phyloP scores from a whole-genome alignment of 1,139 yeast genomes.

The Kodamaea plutei region DNA sequence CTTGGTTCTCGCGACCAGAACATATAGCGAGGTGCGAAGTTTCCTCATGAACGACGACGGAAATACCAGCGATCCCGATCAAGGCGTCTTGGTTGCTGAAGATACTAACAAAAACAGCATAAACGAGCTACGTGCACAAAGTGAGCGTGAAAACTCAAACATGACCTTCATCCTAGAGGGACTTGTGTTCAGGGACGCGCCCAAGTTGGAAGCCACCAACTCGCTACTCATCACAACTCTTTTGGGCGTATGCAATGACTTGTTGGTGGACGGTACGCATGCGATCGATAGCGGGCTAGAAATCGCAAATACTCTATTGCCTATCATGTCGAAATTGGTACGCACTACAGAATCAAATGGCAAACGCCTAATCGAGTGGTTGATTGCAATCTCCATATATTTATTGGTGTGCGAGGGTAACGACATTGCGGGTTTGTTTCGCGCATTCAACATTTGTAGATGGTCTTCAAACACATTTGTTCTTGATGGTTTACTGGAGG shows the following conservation, averaged over 20 bases:
- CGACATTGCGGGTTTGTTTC: conserved; percentile 3
- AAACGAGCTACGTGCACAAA: too few relatives aligned
- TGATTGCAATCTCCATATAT: conserved; percentile 2
- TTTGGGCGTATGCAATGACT: conserved; percentile 11
- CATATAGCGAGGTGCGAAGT: conserved; percentile 22
- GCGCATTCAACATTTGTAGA: conserved; percentile 3
- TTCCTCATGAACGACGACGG: conserved; percentile 15
- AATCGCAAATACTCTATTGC: conserved; percentile 1
- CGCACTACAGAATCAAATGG: conserved; percentile 5
- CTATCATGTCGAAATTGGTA: conserved; percentile 1
- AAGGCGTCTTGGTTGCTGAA: conserved; percentile 15
- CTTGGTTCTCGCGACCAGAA: too few relatives aligned
- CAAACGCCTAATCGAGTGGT: conserved; percentile 7
- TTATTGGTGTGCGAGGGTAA: too few relatives aligned
- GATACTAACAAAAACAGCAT: too few relatives aligned
- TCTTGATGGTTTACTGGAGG: conserved; percentile 6
- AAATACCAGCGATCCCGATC: background rate
- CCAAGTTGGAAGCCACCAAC: conserved; percentile 11
- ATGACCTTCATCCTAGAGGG: too few relatives aligned
- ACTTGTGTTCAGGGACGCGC: too few relatives aligned
- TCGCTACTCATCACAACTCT: conserved; percentile 15
- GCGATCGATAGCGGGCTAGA: conserved; percentile 1
- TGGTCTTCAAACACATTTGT: conserved; percentile 3
- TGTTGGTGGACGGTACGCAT: background rate
- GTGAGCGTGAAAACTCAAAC: too few relatives aligned